These are phyloP conservation scores for Fusarium ambrosium DNA, from an alignment of 2,329 filamentous ascomycete species.

Conservation along the genomic window DNA sequence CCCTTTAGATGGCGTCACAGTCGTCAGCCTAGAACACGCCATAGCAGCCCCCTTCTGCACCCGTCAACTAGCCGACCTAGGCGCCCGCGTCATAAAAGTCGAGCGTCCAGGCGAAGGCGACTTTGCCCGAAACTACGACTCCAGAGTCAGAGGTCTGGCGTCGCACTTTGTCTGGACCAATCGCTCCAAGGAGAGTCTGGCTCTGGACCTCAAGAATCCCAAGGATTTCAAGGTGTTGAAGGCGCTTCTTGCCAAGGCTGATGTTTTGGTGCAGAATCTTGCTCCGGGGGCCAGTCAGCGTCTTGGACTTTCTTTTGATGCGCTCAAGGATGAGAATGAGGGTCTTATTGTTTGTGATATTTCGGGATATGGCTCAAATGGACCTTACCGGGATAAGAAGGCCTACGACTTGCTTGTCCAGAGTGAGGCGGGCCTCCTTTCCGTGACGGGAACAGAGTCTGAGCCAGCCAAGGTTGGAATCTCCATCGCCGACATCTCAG, in stretches of 20 bases:
- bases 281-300: conserved; percentile 63
- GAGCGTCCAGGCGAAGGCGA: conserved; percentile 66
- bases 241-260: conserved; percentile 58
- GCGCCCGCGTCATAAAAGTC: conserved; percentile 68
- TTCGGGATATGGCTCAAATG: conserved; percentile 65
- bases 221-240: conserved; percentile 59
- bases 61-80: conserved; percentile 66
- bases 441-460: conserved; percentile 61
- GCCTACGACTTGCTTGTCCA: conserved; percentile 69
- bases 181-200: conserved; percentile 66
- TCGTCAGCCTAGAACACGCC: conserved; percentile 67
- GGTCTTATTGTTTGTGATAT: conserved; percentile 67
- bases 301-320: conserved; percentile 62
- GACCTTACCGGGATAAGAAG: conserved; percentile 67
- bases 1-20: conserved; percentile 58
- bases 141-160: conserved; percentile 61
- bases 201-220: conserved; percentile 62
- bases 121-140: conserved; percentile 66
- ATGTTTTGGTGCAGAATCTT: conserved; percentile 68
- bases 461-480: conserved; percentile 65
- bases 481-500: conserved; percentile 67
- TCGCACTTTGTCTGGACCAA: conserved; percentile 71
- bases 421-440: conserved; percentile 66
- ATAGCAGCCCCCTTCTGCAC: conserved; percentile 69
- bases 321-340: conserved; percentile 57